Evolutionary conservation across 257 asterid genomes (phyloP).

Genomic region (Penstemon barbatus): DNA sequence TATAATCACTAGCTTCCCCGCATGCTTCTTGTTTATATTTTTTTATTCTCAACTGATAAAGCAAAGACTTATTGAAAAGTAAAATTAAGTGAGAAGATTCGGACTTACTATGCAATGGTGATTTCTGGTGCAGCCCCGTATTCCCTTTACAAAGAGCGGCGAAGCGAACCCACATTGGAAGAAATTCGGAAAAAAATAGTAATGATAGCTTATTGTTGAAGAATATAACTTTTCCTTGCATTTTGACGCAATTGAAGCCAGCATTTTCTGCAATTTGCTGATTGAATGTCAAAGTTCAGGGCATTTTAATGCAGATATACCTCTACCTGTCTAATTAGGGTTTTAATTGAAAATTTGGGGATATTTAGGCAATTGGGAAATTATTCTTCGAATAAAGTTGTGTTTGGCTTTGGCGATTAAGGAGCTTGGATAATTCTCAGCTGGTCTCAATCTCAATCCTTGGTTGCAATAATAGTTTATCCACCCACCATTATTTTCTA

Average conservation of each 20-base stretch:
- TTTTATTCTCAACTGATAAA: background rate
- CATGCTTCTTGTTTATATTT: background rate
- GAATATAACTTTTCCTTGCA: background rate
- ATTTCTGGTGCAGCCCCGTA: background rate
- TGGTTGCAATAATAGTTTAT: too few relatives aligned
- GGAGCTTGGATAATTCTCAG: too few relatives aligned
- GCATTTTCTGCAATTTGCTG: conserved; percentile 1
- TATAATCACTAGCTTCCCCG: background rate
- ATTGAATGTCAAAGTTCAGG: background rate
- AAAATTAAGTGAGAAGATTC: background rate
- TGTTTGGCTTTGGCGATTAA: too few relatives aligned
- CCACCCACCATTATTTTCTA: too few relatives aligned
- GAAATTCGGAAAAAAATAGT: background rate
- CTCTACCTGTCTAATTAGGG: too few relatives aligned
- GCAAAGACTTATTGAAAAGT: background rate
- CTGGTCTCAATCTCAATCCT: too few relatives aligned
- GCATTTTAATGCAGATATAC: background rate
- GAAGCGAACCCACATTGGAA: background rate
- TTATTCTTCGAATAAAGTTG: too few relatives aligned
- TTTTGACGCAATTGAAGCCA: conserved; percentile 4
- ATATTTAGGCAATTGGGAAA: too few relatives aligned
- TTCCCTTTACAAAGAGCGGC: background rate
- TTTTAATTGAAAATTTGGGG: too few relatives aligned
- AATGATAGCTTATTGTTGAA: background rate
- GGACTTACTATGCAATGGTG: conserved; percentile 15